Conservation (phyloP, 495 filamentous ascomycete species). For the Physcia stellaris region DNA sequence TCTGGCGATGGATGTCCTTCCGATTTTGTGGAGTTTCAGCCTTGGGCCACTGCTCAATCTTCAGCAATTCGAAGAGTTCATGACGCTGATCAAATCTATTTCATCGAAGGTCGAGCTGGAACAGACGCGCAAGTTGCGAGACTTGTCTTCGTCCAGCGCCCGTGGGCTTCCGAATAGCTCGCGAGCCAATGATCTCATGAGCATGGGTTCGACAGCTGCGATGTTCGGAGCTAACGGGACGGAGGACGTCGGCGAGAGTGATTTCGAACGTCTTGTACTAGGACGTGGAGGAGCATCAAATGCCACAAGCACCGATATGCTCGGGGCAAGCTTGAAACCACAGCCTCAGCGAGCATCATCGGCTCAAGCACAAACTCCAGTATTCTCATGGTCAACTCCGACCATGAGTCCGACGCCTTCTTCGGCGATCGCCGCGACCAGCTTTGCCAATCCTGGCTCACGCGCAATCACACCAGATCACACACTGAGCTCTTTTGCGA, state of each 20-base stretch:
- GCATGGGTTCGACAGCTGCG: slow-evolving; percentile 20
- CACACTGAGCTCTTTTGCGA: slow-evolving; percentile 33
- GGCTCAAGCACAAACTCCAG: slow-evolving; percentile 21
- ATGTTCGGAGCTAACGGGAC: slow-evolving; percentile 20
- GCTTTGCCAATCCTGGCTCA: slow-evolving; percentile 16
- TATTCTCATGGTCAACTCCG: slow-evolving; percentile 34
- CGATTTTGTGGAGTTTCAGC: slow-evolving; percentile 81
- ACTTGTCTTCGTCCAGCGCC: slow-evolving; percentile 42
- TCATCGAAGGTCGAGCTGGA: slow-evolving; percentile 73
- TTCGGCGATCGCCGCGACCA: slow-evolving; percentile 15
- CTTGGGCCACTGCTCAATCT: slow-evolving; percentile 80
- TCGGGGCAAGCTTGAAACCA: slow-evolving; percentile 24
- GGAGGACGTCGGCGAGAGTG: slow-evolving; percentile 41
- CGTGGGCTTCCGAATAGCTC: slow-evolving; percentile 7
- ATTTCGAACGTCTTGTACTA: slow-evolving; percentile 80
- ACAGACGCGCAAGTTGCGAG: slow-evolving; percentile 73
- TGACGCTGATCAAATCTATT: slow-evolving; percentile 71
- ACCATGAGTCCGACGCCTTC: slow-evolving; percentile 4
- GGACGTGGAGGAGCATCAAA: slow-evolving; percentile 31
- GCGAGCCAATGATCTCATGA: slow-evolving; percentile 28
- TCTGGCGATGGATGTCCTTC: slow-evolving; percentile 79
- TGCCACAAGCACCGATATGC: slow-evolving; percentile 22
- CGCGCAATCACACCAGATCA: slow-evolving; percentile 41
- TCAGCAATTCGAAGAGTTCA: slow-evolving; percentile 75
- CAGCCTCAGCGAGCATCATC: slow-evolving; percentile 15